A percentile compares a stretch with the other conserved stretches of the same genome.
phyloP scores from a whole-genome alignment of 768 basidiomycete species.

The Flagelloscypha sp. region DNA sequence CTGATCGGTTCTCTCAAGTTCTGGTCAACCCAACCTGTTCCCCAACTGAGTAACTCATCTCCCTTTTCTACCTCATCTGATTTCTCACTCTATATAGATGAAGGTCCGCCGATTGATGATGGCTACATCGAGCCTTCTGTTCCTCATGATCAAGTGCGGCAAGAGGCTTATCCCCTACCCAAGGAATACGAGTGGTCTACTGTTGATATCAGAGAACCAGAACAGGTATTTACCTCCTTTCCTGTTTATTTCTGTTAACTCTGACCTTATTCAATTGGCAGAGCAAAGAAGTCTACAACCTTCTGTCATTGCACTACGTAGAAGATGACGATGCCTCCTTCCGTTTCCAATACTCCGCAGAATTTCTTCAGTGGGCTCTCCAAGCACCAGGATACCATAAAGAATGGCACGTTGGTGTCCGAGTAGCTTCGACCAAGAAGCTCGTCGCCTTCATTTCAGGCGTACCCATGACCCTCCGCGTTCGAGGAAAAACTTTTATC shows the following conservation, averaged over 20 bases:
- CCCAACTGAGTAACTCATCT: constrained; percentile 56
- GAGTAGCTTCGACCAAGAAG: constrained; percentile 84
- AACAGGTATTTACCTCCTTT: constrained; percentile 60
- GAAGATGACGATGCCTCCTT: constrained; percentile 96
- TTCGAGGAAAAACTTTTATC: constrained; percentile 67
- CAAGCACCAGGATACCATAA: constrained; percentile 87
- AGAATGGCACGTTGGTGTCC: constrained; percentile 95
- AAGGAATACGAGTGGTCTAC: constrained; percentile 89
- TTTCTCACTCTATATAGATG: constrained; percentile 32
- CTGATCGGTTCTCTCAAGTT: constrained; percentile 45
- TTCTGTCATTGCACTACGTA: constrained; percentile 90
- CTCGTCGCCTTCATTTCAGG: constrained; percentile 96
- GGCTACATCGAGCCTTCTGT: constrained; percentile 85
- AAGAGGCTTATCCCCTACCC: constrained; percentile 82
- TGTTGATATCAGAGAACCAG: constrained; percentile 69
- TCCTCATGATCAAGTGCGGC: constrained; percentile 69
- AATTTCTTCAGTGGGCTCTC: constrained; percentile 93
- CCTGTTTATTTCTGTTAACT: constrained; percentile 1
- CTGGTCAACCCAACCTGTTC: constrained; percentile 96
- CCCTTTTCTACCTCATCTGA: background rate
- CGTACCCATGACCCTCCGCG: constrained; percentile 78
- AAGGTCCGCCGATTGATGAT: constrained; percentile 60
- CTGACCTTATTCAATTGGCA: constrained; percentile 21
- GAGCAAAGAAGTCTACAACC: constrained; percentile 87
- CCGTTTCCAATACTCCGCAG: constrained; percentile 91